Base-by-base conservation (phyloP, 257 asterid species). In the Gentiana macrophylla region DNA sequence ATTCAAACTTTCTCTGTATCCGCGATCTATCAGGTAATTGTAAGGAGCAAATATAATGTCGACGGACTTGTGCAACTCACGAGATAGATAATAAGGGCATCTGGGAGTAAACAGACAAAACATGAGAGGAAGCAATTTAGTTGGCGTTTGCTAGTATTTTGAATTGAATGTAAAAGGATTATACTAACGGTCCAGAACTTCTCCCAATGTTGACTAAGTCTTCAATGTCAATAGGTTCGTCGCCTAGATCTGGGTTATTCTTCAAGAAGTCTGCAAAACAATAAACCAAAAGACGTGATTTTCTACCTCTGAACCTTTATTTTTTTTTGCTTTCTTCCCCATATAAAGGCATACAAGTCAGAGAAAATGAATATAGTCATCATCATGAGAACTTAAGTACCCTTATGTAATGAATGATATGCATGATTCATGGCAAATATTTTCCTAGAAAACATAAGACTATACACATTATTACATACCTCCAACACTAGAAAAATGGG, bases 1-100 rank as follows among this genome's bases (percentile, higher is more conserved):
- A 65, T 72, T 78, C 68, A 87, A 66, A 56, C 90, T 74, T 62
- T 78, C 85, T 62, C 95, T 72, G 68, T 77, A 68, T 59, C 83
- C 86, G 48, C 85, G 94, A 61, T 91, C 97, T 62, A 91, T 87
- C 63, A 91, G 98, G 74, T 91, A 91, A 76, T 91, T 91, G 86
- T 91, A 91, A 66, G 98, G 98, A 7, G 93, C 95, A 79, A 91
- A 91, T 78, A 91, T 67, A 75, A 91, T 81, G 80, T 91, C 98
- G 56, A 81, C 96, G 53, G 61, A 77, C 79, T 76, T 84, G 75
- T 87, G 98, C 70, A 91, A 73, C 71, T 91, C 98, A 61, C 95
- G 81, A 49, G 98, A 81, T 54, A 91, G 69, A 68, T 91, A 91
- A 77, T 91, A 91, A 49, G 98, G 98, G 74, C 98, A 91, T 82